These are phyloP conservation scores for Wickerhamomyces chaumierensis DNA, from an alignment of 805 yeast species.

Conservation along the genomic window DNA sequence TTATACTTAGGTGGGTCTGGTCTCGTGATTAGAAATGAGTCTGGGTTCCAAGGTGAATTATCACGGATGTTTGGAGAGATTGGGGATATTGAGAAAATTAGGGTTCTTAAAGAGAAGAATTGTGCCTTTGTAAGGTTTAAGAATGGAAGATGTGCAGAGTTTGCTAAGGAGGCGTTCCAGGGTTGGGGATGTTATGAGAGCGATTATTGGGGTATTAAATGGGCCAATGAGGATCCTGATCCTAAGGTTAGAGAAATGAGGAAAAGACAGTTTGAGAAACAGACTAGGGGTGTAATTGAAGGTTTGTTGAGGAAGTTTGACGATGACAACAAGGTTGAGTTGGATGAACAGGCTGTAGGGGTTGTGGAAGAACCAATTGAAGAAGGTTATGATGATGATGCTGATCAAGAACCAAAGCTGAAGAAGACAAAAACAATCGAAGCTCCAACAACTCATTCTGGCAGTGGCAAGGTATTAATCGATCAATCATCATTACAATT, in stretches of 20 bases:
- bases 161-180: constrained; percentile 92
- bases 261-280: constrained; percentile 25
- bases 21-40: constrained; percentile 26
- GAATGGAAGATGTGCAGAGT: constrained; percentile 71
- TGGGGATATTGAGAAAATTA: constrained; percentile 63
- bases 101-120: constrained; percentile 47
- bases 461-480: too few relatives aligned
- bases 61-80: constrained; percentile 52
- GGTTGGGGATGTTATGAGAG: constrained; percentile 61
- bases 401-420: too few relatives aligned
- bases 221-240: constrained; percentile 89
- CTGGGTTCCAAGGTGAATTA: constrained; percentile 26
- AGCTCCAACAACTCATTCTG: too few relatives aligned
- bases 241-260: constrained; percentile 40
- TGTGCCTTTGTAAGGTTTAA: constrained; percentile 73
- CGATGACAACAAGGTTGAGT: background rate
- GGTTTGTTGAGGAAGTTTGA: constrained; percentile 26
- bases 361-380: too few relatives aligned
- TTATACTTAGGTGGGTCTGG: constrained; percentile 55
- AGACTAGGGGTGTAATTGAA: constrained; percentile 30
- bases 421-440: too few relatives aligned
- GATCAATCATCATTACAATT: too few relatives aligned
- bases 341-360: too few relatives aligned
- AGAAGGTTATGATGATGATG: too few relatives aligned
- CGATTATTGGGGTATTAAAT: constrained; percentile 60